Base-by-base conservation (phyloP, 345 rosid genomes). In the Gossypium ekmanianum region DNA sequence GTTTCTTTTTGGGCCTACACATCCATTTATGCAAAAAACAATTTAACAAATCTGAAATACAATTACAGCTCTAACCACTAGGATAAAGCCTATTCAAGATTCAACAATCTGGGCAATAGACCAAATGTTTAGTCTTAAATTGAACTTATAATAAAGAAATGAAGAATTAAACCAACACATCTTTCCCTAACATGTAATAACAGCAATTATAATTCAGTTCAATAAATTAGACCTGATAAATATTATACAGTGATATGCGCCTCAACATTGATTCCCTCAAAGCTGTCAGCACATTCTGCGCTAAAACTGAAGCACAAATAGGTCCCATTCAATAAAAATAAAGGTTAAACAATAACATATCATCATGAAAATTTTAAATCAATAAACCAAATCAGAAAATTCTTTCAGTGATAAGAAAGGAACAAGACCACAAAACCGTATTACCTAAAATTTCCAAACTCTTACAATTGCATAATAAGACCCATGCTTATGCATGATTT, bases 201-300 rank as follows among this genome's bases (percentile, higher is more conserved):
- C 24, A 74, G 59, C 14, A 70, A 63, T 22, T 48, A 43, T 22
- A 44, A 10, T 26, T 66, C 22, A 67, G 44, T 10, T 57, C 29
- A 75, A 71, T 20, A 16, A n/a, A 69, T 58, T 64, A 76, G 61
- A 90, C 97, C 89, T 91, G 85, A 83, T 84, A 89, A 78, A 83
- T 87, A 63, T 63, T 77, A 86, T 89, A 69, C 9, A 74, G 72
- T 63, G 96, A 88, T 76, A 88, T 76, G 22, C 93, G 89, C 50
- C 84, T 84, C 86, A 87, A 83, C 77, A 95, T 83, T 62, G 97
- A 90, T 77, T 86, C 85, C 81, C 85, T 88, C 71, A 95, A 71
- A 62, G 86, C 89, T 73, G 17, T 73, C 75, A 95, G 75, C 73
- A 95, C 96, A 79, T 75, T 85, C 83, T 84, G 87, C 77, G 85